Evolutionary conservation across 208 protist genomes (phyloP), one percentile per base, ranked within the genome.

Genomic region (Novymonas esmeraldas): DNA sequence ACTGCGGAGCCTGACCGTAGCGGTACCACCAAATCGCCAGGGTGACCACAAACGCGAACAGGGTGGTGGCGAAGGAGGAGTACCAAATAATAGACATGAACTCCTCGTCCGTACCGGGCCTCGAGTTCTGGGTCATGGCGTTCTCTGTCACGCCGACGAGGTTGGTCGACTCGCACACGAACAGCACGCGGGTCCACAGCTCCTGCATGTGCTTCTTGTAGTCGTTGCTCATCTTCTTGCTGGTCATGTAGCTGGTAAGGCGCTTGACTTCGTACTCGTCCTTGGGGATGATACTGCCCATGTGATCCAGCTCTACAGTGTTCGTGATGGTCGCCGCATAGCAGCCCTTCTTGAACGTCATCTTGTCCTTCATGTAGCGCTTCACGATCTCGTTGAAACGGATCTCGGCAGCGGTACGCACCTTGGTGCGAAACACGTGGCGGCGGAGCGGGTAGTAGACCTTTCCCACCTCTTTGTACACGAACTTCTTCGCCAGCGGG

Each of bases 71-170:
- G 61, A 90, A 93, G 39, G 81, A 70, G 20, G 74, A 78, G 73
- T 93, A 95, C 90, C 90, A 95, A 73, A 95, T 85, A 46, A 90
- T 36, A 16, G 90, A 82, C 90, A 95, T 95, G 67, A 95, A 95
- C 67, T 95, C 86, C 74, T 95, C 90, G 76, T 95, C 90, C 22
- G 90, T 95, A 69, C 85, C 90, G 38, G 87, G 85, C 55, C 86
- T 84, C 24, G 87, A 89, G 66, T 92, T 92, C 75, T 95, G 90
- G 60, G 82, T 78, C 33, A 74, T 74, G 20, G 84, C 79, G 73
- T 90, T 90, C 65, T 93, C 86, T 4, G 79, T 85, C 28, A 79
- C 79, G 50, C 90, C 90, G 61, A 93, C 90, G 45, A 87, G 64
- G 72, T 90, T 95, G 38, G 76, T 78, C 33, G 90, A 92, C 72